Evolutionary conservation across 257 asterid genomes (phyloP).

Genomic region (Rubia yunnanensis): DNA sequence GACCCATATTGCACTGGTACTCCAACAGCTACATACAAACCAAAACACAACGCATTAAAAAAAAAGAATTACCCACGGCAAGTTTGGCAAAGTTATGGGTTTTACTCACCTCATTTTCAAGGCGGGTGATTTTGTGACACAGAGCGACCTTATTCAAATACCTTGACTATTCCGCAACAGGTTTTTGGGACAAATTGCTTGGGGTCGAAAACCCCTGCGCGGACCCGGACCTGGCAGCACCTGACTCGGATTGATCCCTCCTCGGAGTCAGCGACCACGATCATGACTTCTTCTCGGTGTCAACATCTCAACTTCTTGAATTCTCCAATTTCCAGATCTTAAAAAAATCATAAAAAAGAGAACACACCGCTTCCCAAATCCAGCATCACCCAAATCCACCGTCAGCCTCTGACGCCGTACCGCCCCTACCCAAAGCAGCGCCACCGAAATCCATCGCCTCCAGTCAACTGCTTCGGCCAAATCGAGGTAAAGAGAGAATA

Average conservation of each 20-base stretch:
- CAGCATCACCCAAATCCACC: no score
- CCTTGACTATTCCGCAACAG: constrained; percentile 33
- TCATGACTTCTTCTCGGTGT: constrained; percentile 63
- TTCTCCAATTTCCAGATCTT: constrained; percentile 28
- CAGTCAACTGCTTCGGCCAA: no score
- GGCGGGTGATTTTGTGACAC: constrained; percentile 40
- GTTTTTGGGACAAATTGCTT: constrained; percentile 34
- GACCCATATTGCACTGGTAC: constrained; percentile 94
- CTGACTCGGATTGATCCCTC: constrained; percentile 40
- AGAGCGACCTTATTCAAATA: constrained; percentile 47
- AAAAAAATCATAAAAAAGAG: no score
- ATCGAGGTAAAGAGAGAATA: no score
- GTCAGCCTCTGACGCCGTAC: no score
- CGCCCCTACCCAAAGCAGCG: no score
- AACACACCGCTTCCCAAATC: no score
- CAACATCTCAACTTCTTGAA: constrained; percentile 34
- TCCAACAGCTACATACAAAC: constrained; percentile 62
- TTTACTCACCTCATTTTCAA: constrained; percentile 64
- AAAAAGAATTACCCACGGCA: constrained; percentile 6
- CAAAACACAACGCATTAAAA: no score
- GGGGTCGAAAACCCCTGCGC: constrained; percentile 29
- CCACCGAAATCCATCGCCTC: no score
- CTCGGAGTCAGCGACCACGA: constrained; percentile 54
- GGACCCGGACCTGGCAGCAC: constrained; percentile 33
- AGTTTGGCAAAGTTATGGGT: not conserved